These are phyloP conservation scores for Boechera divaricarpa DNA, from an alignment of 345 rosid genomes.

Conservation along the genomic window DNA sequence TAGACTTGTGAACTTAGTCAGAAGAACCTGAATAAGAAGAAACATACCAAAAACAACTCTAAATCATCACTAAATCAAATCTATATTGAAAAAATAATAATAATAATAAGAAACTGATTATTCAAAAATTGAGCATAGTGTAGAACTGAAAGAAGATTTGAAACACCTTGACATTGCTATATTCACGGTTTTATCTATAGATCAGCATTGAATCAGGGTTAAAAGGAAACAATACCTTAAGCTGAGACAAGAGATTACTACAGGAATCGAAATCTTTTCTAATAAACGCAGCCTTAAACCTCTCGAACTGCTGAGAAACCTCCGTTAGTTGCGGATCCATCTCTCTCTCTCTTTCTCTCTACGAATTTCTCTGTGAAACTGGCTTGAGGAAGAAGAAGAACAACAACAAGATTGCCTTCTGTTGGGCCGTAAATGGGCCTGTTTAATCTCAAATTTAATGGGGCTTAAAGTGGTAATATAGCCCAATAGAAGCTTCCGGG, in stretches of 20 bases:
- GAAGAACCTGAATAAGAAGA: constrained; percentile 57
- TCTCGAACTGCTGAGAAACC: constrained; percentile 78
- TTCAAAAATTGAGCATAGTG: neutral
- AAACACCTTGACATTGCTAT: neutral
- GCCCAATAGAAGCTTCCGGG: constrained; percentile 41
- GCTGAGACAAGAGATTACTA: constrained; percentile 62
- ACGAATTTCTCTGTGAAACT: neutral
- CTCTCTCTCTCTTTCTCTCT: constrained; percentile 15
- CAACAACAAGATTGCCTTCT: neutral
- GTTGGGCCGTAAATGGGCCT: constrained; percentile 4
- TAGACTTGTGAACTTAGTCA: constrained; percentile 71
- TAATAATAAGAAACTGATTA: neutral
- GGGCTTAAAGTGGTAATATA: neutral
- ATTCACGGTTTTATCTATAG: neutral
- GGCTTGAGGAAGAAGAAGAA: neutral
- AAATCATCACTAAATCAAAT: neutral
- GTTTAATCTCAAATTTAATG: neutral
- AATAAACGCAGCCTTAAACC: constrained; percentile 73
- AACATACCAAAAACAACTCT: neutral
- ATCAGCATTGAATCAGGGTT: neutral
- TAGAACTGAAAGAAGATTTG: neutral
- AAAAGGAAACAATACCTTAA: constrained; percentile 61
- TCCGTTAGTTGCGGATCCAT: constrained; percentile 73
- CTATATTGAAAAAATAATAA: neutral
- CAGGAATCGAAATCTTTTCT: constrained; percentile 65